Evolutionary conservation across 2,329 filamentous ascomycete genomes (phyloP), one percentile per base, ranked within the genome.

Genomic region (Aureobasidium sp.): DNA sequence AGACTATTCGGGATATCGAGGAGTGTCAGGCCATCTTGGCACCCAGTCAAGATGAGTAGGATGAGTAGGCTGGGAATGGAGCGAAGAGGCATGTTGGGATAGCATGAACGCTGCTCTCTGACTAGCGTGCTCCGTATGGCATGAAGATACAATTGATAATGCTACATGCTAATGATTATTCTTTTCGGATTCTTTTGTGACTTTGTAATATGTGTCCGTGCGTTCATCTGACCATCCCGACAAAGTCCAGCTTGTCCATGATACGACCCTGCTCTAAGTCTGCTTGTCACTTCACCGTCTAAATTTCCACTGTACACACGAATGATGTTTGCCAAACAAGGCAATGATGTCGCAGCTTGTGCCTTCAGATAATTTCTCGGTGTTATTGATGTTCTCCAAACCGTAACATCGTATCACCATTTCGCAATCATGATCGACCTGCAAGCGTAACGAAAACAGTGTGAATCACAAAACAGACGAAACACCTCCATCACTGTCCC

Each of bases 1-100:
- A 86, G 34, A 85, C 85, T 13, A 86, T 91, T 63, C 70, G 75
- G 27, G 89, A 92, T 70, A 90, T 92, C 63, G 82, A 86, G 69
- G 71, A 75, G 32, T 78, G 78, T 71, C 79, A 81, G 68, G 66
- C 67, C 62, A 72, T 81, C 36, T 61, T 76, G 65, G 70, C 71
- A 62, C 71, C 72, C 8, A 78, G 74, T 64, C 78, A 80, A 67
- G 70, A 74, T 44, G 62, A 66, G 42, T 55, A 55, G 51, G 34
- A 37, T 37, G 26, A 32, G 15, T 37, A 44, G 17, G 26, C 36
- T 20, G 52, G 26, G 37, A 32, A 36, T 17, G 41, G 17, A 57
- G 10, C 41, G 13, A 57, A 42, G 20, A 26, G 29, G 37, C 23
- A 27, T 46, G 41, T 47, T 57, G 53, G 39, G n/a, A 57, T 57